These are phyloP conservation scores for Hagleromyces aurorensis DNA, from an alignment of 805 yeast genomes.

Conservation along the genomic window DNA sequence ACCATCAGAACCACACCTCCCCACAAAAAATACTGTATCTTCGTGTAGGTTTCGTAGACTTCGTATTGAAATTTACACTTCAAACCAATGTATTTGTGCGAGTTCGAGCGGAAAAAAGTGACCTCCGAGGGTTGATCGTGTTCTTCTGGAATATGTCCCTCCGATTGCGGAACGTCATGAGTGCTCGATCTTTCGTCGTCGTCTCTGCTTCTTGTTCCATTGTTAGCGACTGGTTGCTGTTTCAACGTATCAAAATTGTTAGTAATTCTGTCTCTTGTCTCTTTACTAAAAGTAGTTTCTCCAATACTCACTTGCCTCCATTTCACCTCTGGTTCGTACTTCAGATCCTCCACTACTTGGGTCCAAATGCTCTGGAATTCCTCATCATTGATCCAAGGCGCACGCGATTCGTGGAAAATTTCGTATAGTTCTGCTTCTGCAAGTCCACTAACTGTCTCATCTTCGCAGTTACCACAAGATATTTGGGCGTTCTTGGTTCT, in stretches of 20 bases:
- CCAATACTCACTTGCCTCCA: slow-evolving; percentile 62
- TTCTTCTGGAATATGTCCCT: slow-evolving; percentile 32
- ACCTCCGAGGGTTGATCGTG: slow-evolving; percentile 27
- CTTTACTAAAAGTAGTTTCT: slow-evolving; percentile 7
- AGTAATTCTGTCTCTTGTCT: slow-evolving; percentile 8
- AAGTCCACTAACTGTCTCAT: slow-evolving; percentile 45
- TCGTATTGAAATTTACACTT: slow-evolving; percentile 50
- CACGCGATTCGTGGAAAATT: slow-evolving; percentile 36
- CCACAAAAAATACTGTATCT: slow-evolving; percentile 20
- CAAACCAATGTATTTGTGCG: slow-evolving; percentile 53
- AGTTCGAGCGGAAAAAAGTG: slow-evolving; percentile 65
- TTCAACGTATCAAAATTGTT: slow-evolving; percentile 19
- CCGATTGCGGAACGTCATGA: slow-evolving; percentile 34
- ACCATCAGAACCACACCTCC: slow-evolving; percentile 7
- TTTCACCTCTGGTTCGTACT: slow-evolving; percentile 59
- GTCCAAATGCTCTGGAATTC: slow-evolving; percentile 67
- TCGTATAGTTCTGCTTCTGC: slow-evolving; percentile 43
- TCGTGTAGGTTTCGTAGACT: slow-evolving; percentile 33
- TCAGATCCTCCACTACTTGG: slow-evolving; percentile 51
- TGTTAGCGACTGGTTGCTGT: slow-evolving; percentile 24
- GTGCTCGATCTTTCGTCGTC: slow-evolving; percentile 32
- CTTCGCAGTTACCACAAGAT: slow-evolving; percentile 48
- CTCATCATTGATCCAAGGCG: slow-evolving; percentile 35
- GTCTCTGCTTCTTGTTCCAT: slow-evolving; percentile 33
- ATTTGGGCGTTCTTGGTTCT: slow-evolving; percentile 59